Evolutionary conservation across 768 basidiomycete genomes (phyloP), one percentile per base, ranked within the genome.

Genomic region (Vararia minispora): DNA sequence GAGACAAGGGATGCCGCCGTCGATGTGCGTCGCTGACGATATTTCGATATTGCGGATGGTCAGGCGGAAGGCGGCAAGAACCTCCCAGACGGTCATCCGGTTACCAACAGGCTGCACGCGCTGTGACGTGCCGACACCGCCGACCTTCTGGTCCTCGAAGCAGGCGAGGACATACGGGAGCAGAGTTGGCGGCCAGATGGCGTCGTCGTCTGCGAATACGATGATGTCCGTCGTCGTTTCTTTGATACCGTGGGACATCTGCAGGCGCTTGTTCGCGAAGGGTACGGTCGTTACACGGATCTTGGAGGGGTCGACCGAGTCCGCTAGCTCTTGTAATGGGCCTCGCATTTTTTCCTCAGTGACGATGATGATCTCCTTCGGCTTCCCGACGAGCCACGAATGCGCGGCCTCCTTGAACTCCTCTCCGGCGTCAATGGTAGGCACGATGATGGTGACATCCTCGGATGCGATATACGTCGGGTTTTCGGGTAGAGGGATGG

Each of bases 21-120:
- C 91, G 46, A 92, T 90, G 60, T 94, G 89, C 0, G 87, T 90
- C 13, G 85, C 82, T 11, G 79, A 72, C 6, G 86, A 63, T 42
- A 92, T 92, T 58, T 94, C 91, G 57, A 94, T 88, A 59, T 94
- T 95, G 12, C 91, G 79, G 55, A 94, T 92, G 14, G 86, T 81
- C 33, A 94, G 71, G 30, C 89, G 79, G 61, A 92, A 91, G 3
- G 91, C 89, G 14, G 90, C 90, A 29, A 95, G 74, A 28, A 91
- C 86, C 58, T 94, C 91, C 90, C 90, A 94, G 7, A 94, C 82
- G 0, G 90, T 91, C 82, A 92, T 83, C 25, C 59, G 58, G 17
- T 71, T 55, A 2, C 88, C 88, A 16, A 76, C 71, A 4, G 87
- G 72, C 56, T 89, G 81, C 5, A 94, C 89, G 29, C 87, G 76